phyloP scores from a whole-genome alignment of 78 protist species.

The Dictyostelium citrinum region DNA sequence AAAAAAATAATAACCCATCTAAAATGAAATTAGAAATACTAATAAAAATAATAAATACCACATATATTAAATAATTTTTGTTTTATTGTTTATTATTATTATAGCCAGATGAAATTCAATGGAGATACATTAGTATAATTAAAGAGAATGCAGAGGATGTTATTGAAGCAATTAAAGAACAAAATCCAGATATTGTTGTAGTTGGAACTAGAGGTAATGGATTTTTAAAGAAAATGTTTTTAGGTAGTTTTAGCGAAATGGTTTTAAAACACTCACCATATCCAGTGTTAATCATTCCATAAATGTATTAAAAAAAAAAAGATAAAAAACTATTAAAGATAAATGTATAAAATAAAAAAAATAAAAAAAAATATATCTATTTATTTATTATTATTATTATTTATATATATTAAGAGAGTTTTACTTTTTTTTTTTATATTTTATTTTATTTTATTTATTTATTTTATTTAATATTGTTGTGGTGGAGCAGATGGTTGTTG shows the following conservation, averaged over 20 bases:
- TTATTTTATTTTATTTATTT: neutral
- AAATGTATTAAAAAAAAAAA: neutral
- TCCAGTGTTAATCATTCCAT: conserved; percentile 31
- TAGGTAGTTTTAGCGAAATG: conserved; percentile 28
- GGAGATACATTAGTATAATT: neutral
- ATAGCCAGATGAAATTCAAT: neutral
- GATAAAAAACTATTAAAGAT: neutral
- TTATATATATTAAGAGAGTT: no score
- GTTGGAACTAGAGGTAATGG: conserved; percentile 18
- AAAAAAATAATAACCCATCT: neutral
- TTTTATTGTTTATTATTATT: neutral
- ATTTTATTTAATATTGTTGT: neutral
- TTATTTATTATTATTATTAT: no score
- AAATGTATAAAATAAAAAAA: neutral
- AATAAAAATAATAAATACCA: neutral
- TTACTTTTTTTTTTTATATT: neutral
- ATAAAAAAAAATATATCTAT: neutral
- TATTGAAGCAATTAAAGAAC: neutral
- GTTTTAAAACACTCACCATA: neutral
- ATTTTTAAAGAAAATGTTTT: neutral
- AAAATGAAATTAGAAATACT: neutral
- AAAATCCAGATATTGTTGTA: conserved; percentile 32
- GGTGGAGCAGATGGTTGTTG: conserved; percentile 1
- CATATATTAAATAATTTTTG: neutral
- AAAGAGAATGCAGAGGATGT: neutral